Conservation (phyloP, 2,329 filamentous ascomycete genomes). For the Aspergillus carbonarius region DNA sequence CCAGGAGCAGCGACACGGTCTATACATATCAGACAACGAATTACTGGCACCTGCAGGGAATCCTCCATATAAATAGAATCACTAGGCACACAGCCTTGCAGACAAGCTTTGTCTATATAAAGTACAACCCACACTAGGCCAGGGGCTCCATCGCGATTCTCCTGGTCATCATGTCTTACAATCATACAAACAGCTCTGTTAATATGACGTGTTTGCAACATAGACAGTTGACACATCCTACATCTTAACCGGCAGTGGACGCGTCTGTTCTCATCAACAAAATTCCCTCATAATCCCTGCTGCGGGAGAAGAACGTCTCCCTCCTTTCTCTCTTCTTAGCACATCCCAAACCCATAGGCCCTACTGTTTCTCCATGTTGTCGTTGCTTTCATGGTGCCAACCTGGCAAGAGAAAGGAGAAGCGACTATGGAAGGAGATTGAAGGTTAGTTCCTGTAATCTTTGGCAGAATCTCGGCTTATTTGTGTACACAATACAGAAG, state of each 20-base stretch:
- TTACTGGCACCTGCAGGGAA: not conserved
- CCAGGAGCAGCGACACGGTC: not conserved
- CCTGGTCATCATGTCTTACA: not conserved
- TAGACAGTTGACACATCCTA: constrained; percentile 7
- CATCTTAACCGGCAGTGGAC: not conserved
- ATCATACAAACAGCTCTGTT: not conserved
- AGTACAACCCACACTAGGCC: not conserved
- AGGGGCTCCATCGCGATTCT: not conserved
- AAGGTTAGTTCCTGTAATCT: constrained; percentile 17
- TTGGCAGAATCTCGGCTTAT: not conserved
- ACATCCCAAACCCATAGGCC: not conserved
- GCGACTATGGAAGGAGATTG: constrained; percentile 24
- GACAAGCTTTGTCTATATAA: not conserved
- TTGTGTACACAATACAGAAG: constrained; percentile 17
- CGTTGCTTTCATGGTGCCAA: constrained; percentile 11
- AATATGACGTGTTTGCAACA: constrained; percentile 6
- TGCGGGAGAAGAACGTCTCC: not conserved
- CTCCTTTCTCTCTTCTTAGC: not conserved
- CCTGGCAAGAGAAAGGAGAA: constrained; percentile 13
- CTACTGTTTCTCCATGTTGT: constrained; percentile 10
- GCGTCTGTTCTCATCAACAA: not conserved
- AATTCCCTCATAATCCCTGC: not conserved
- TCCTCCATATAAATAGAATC: not conserved
- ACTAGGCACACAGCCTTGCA: not conserved
- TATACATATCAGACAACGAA: not conserved